Base-by-base conservation (phyloP, 1,284 basidiomycete genomes). In the Boletus calvinii region DNA sequence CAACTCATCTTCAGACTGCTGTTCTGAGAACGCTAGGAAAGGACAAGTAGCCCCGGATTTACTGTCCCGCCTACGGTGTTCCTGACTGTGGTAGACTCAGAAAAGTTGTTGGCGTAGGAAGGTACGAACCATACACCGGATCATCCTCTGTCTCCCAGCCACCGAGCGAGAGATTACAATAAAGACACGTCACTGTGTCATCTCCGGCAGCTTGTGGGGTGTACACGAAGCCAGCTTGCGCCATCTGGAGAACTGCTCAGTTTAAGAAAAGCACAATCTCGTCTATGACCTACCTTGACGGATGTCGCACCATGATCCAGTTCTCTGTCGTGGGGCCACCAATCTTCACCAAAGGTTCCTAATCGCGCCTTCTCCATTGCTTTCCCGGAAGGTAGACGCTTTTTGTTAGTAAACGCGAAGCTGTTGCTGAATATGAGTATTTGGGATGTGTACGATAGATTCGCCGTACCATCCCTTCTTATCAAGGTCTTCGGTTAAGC, bases 111-210 rank as follows among this genome's bases (percentile, higher is more conserved):
- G 6, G 32, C 15, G 10, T 4, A 46, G 6, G 43, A 42, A 36
- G 37, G 36, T 32, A 43, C 18, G 24, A 39, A 17, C 45, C 83
- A 48, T 70, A 89, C 92, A 83, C 68, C 20, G 92, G 92, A 65
- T 93, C 84, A 65, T 94, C 92, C 11, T 78, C 80, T 32, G 76
- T 72, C 52, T 92, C 90, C 92, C 92, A 94, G 6, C 87, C 89
- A 52, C 83, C 83, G 3, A 93, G 77, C 4, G 83, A 77, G 35
- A 86, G 76, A 41, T 81, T 74, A 65, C 92, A 94, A 60, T 92
- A 89, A 2, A 92, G 74, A 66, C 92, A 94, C 0, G 81, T 81
- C 0, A 83, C 89, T 1, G 83, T 81, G 65, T 94, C 92, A 53
- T 90, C 85, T 2, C 78, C 83, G 4, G 72, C 61, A 11, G 73